phyloP scores from a whole-genome alignment of 768 basidiomycete genomes.

The Russula emetica region DNA sequence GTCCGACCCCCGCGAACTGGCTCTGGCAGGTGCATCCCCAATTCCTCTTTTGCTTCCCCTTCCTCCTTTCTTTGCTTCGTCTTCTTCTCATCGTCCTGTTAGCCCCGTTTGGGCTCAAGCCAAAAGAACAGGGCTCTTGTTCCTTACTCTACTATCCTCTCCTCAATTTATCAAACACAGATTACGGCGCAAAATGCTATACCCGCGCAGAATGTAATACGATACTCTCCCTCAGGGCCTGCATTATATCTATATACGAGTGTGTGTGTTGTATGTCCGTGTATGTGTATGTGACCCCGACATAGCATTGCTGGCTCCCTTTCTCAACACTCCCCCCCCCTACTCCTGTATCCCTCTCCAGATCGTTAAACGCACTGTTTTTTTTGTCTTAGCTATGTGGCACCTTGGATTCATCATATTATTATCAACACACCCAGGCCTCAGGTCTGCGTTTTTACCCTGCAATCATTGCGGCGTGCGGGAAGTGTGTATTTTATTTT shows the following conservation, averaged over 20 bases:
- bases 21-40: too few relatives aligned
- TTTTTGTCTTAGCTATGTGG: conserved; percentile 6
- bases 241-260: conserved; percentile 15
- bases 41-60: background rate
- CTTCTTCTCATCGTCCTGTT: background rate
- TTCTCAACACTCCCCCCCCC: conserved; percentile 3
- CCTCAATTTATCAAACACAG: background rate
- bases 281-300: conserved; percentile 8
- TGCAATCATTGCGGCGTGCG: too few relatives aligned
- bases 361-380: conserved; percentile 5
- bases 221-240: conserved; percentile 2
- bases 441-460: background rate
- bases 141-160: conserved; percentile 1
- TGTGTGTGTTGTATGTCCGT: background rate
- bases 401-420: conserved; percentile 12
- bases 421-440: background rate
- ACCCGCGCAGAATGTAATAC: conserved; percentile 18
- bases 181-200: conserved; percentile 5
- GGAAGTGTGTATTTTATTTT: too few relatives aligned
- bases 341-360: conserved; percentile 4
- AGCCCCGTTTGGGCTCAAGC: background rate
- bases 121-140: background rate
- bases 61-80: background rate
- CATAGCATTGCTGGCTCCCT: conserved; percentile 2
- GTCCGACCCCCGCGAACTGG: background rate